Evolutionary conservation across 2,329 filamentous ascomycete genomes (phyloP).

Genomic region (Epichloe sylvatica): DNA sequence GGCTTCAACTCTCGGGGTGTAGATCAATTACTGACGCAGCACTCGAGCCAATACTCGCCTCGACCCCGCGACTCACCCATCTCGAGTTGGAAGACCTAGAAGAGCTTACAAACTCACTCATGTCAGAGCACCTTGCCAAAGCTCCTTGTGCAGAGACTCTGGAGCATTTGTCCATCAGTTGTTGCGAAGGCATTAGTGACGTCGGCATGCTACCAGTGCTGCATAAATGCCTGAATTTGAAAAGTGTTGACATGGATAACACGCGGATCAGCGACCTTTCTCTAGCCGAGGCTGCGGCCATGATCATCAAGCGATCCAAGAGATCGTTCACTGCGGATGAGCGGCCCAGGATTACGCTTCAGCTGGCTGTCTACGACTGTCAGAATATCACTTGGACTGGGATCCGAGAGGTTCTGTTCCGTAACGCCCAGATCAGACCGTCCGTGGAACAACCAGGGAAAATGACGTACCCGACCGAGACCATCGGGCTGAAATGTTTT

Average conservation of each 20-base stretch:
- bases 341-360: constrained; percentile 48
- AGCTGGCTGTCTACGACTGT: constrained; percentile 80
- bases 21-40: constrained; percentile 58
- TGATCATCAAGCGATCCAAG: constrained; percentile 51
- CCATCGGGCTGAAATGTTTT: constrained; percentile 83
- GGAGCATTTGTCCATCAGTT: constrained; percentile 74
- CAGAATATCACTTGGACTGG: constrained; percentile 86
- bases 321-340: constrained; percentile 25
- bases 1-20: constrained; percentile 70
- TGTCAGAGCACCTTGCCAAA: constrained; percentile 60
- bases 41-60: constrained; percentile 57
- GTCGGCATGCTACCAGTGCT: constrained; percentile 70
- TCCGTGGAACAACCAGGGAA: constrained; percentile 24
- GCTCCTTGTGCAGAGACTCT: constrained; percentile 59
- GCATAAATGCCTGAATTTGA: constrained; percentile 56
- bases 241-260: constrained; percentile 78
- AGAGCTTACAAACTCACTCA: constrained; percentile 57
- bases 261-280: constrained; percentile 79
- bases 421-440: constrained; percentile 62
- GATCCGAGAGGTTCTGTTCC: constrained; percentile 69
- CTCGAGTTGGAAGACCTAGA: constrained; percentile 81
- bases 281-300: constrained; percentile 70
- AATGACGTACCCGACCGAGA: constrained; percentile 55
- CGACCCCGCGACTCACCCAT: constrained; percentile 65
- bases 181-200: constrained; percentile 77